A percentile compares a stretch with the other conserved stretches of the same genome.
phyloP scores from a whole-genome alignment of 2,329 filamentous ascomycete species.

The Verticillium longisporum region DNA sequence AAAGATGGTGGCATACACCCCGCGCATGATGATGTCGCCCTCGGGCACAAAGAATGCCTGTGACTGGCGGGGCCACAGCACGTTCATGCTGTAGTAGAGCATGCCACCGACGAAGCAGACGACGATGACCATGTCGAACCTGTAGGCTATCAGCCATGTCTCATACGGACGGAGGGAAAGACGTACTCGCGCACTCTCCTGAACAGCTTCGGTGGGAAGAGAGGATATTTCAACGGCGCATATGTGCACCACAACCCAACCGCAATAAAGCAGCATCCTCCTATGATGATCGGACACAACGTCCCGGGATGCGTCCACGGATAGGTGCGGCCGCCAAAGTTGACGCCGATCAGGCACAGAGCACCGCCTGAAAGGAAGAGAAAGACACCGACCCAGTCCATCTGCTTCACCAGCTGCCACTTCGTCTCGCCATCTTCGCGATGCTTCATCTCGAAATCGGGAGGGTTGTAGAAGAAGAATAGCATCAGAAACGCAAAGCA shows the following conservation, averaged over 20 bases:
- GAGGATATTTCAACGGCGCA: constrained; percentile 17
- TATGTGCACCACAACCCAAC: constrained; percentile 21
- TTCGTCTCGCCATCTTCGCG: constrained; percentile 17
- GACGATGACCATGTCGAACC: constrained; percentile 21
- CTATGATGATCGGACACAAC: constrained; percentile 22
- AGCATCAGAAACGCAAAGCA: constrained; percentile 14
- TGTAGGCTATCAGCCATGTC: background rate
- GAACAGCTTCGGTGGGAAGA: constrained; percentile 23
- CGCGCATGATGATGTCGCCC: constrained; percentile 15
- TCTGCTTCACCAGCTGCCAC: constrained; percentile 15
- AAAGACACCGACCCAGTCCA: constrained; percentile 18
- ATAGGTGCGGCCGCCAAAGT: constrained; percentile 20
- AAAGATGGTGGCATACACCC: constrained; percentile 20
- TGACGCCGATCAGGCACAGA: constrained; percentile 21
- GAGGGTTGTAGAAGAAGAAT: constrained; percentile 24
- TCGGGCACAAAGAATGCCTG: constrained; percentile 16
- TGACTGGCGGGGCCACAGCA: constrained; percentile 21
- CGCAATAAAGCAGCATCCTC: constrained; percentile 18
- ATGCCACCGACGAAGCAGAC: constrained; percentile 23
- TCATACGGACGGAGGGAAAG: background rate
- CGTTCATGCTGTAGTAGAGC: constrained; percentile 23
- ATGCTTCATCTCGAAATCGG: constrained; percentile 26
- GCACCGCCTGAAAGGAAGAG: constrained; percentile 18
- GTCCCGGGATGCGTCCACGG: constrained; percentile 19
- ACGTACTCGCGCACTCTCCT: constrained; percentile 16